These are phyloP conservation scores for Tinospora cordifolia DNA, from an alignment of 164 flowering plant genomes.

Conservation along the genomic window DNA sequence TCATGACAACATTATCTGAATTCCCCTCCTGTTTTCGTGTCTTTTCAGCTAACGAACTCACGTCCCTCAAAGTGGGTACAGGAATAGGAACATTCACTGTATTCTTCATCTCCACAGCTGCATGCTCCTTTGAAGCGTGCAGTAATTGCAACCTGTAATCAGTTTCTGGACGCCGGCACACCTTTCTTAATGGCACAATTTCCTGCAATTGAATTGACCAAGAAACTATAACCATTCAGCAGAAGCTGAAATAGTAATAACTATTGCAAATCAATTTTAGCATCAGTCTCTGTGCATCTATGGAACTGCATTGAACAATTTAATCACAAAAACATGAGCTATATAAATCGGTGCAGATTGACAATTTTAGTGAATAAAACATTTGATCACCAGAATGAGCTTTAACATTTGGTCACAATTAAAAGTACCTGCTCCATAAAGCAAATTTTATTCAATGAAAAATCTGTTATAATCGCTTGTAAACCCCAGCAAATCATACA, in stretches of 20 bases:
- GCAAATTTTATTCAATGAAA: neutral
- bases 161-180: conserved; percentile 94
- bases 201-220: conserved; percentile 37
- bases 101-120: conserved; percentile 30
- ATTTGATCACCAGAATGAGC: neutral
- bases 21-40: conserved; percentile 13
- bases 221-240: neutral
- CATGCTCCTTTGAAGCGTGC: conserved; percentile 44
- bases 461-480: neutral
- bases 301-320: no score
- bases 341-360: no score
- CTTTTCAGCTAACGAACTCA: conserved; percentile 18
- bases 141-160: conserved; percentile 79
- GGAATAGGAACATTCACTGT: conserved; percentile 20
- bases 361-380: no score
- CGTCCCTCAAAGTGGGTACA: conserved; percentile 14
- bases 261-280: no score
- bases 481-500: neutral
- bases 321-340: no score
- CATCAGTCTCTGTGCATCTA: no score
- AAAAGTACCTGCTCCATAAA: neutral
- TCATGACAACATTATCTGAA: conserved; percentile 8
- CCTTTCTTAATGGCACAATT: conserved; percentile 78
- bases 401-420: neutral
- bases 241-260: neutral